phyloP scores from a whole-genome alignment of 2,329 filamentous ascomycete species.

The Trichoderma guizhouense region DNA sequence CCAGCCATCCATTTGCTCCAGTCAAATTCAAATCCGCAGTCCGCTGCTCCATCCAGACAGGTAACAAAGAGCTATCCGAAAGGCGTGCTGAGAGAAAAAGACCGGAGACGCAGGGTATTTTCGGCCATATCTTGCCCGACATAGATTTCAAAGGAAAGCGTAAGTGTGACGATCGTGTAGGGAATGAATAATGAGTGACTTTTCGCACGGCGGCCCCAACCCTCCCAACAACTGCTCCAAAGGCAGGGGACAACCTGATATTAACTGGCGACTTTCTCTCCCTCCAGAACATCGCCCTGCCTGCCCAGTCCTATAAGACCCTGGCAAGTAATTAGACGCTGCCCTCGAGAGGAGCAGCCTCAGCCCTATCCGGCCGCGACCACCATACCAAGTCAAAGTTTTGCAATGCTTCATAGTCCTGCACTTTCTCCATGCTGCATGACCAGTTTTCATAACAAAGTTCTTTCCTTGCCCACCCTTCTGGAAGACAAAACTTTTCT shows the following conservation, averaged over 20 bases:
- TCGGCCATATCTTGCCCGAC: constrained; percentile 22
- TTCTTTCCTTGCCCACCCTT: constrained; percentile 30
- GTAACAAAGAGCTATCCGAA: constrained; percentile 28
- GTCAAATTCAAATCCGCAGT: constrained; percentile 33
- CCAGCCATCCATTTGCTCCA: constrained; percentile 32
- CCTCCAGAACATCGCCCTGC: constrained; percentile 22
- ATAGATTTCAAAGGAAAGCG: constrained; percentile 23
- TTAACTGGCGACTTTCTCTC: constrained; percentile 16
- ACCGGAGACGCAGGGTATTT: constrained; percentile 20
- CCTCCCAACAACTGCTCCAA: constrained; percentile 19
- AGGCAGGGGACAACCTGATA: constrained; percentile 23
- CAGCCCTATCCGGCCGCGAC: constrained; percentile 3
- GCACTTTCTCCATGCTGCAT: constrained; percentile 31
- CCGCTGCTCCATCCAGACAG: constrained; percentile 31
- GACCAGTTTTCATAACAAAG: constrained; percentile 37
- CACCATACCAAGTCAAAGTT: constrained; percentile 15
- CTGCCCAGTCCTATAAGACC: not conserved
- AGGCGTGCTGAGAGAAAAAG: constrained; percentile 25
- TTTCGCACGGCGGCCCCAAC: constrained; percentile 10
- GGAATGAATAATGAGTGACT: constrained; percentile 19
- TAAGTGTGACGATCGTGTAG: constrained; percentile 20
- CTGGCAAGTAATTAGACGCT: not conserved
- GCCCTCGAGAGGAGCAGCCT: not conserved
- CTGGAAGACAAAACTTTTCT: constrained; percentile 34
- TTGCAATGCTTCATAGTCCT: constrained; percentile 28